Evolutionary conservation across 2,329 filamentous ascomycete species (phyloP), one percentile per base, ranked within the genome.

Genomic region (Purpureocillium takamizusanense): DNA sequence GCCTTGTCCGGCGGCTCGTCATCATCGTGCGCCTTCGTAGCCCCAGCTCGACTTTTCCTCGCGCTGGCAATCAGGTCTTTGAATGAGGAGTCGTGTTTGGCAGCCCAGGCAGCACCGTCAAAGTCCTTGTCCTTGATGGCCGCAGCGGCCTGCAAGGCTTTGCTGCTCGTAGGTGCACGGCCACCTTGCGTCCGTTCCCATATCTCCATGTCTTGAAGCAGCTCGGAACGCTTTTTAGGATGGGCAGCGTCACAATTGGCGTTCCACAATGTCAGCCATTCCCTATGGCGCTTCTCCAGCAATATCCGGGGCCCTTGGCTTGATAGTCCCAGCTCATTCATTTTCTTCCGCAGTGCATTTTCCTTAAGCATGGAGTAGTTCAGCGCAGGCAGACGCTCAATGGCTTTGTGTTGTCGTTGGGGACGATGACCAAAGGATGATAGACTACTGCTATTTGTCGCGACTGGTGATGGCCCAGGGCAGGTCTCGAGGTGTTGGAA

Each of bases 191-290:
- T 90, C 33, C 79, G 74, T 60, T 98, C 92, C 90, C 92, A 97
- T 1, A 76, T 62, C 16, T 90, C 83, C 11, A 98, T 60, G 43
- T 97, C 90, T 12, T 75, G 76, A 13, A 94, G 61, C 4, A 98
- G 60, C 41, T 92, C 81, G 7, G 63, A 54, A 46, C 85, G 86
- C 10, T 70, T 69, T 54, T 83, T 84, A 0, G 87, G 87, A 2
- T 68, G 67, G 28, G 74, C 75, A 2, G 89, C 83, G 59, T 98
- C 92, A 61, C 88, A 95, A 56, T 98, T 98, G 10, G 94, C 86
- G 58, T 98, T 98, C 83, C 87, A 95, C 14, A 98, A 65, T 29
- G 92, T 95, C 37, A 92, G 73, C 89, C 89, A 98, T 60, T 98
- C 92, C 17, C 77, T 86, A 53, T 97, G 89, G 14, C 94, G 76